Evolutionary conservation across 164 flowering plant genomes (phyloP).

Genomic region (Tetrastigma voinierianum): DNA sequence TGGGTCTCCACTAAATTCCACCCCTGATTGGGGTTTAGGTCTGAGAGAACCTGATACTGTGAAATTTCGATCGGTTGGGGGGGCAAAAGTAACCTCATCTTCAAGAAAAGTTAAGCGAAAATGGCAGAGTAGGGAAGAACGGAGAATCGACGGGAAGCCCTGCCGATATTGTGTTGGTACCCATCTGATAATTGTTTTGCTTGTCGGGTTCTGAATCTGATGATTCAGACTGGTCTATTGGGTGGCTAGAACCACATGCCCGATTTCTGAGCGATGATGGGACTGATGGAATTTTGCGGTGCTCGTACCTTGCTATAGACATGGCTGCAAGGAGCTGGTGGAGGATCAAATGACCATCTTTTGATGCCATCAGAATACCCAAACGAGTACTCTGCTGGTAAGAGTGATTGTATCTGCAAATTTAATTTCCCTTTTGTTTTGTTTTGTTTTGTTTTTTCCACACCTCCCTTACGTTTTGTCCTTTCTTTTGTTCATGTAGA

Average conservation of each 20-base stretch:
- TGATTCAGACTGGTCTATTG: constrained; percentile 52
- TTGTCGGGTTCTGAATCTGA: constrained; percentile 50
- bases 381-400: constrained; percentile 39
- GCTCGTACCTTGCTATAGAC: constrained; percentile 45
- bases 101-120: constrained; percentile 33
- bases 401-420: not conserved
- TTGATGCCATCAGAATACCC: constrained; percentile 34
- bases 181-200: constrained; percentile 37
- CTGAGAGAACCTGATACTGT: constrained; percentile 25
- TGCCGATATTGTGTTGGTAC: constrained; percentile 42
- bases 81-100: constrained; percentile 20
- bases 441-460: not conserved
- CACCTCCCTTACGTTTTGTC: not conserved
- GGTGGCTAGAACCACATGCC: constrained; percentile 62
- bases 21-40: constrained; percentile 21
- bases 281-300: constrained; percentile 38
- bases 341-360: constrained; percentile 30
- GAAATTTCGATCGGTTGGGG: constrained; percentile 18
- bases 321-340: constrained; percentile 29
- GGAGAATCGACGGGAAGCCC: constrained; percentile 31
- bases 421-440: not conserved
- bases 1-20: constrained; percentile 27
- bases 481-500: not conserved
- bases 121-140: constrained; percentile 43
- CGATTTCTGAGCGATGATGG: constrained; percentile 42